Conservation (phyloP, 2,329 filamentous ascomycete species). For the Cercospora sojina region DNA sequence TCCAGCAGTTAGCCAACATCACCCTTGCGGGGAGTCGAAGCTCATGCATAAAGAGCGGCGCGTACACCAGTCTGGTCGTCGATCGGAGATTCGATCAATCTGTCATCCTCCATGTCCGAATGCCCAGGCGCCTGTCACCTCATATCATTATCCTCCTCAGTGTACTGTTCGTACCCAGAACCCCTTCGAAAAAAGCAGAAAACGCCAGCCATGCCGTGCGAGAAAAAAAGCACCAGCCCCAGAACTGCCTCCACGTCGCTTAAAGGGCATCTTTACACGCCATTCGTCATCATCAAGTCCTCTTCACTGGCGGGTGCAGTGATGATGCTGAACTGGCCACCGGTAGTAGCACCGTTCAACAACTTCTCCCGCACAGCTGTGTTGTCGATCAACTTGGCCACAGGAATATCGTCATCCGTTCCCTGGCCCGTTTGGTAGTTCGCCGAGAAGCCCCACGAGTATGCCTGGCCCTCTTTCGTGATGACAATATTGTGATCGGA, state of each 20-base stretch:
- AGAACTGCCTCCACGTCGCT: neutral
- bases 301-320: slow-evolving; percentile 27
- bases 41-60: neutral
- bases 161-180: neutral
- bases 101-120: neutral
- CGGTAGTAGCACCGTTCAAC: slow-evolving; percentile 77
- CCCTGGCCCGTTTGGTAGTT: slow-evolving; percentile 81
- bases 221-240: neutral
- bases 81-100: neutral
- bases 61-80: neutral
- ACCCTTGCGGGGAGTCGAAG: slow-evolving; percentile 6
- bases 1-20: slow-evolving; percentile 3
- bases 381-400: slow-evolving; percentile 80
- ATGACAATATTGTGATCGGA: slow-evolving; percentile 74
- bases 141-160: neutral
- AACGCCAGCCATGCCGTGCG: slow-evolving; percentile 1
- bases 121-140: neutral
- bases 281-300: slow-evolving; percentile 19
- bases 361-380: slow-evolving; percentile 73
- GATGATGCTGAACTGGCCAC: slow-evolving; percentile 73
- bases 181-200: neutral
- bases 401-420: slow-evolving; percentile 73
- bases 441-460: slow-evolving; percentile 76
- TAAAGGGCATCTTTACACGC: neutral
- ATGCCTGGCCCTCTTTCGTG: slow-evolving; percentile 66